Evolutionary conservation across 495 filamentous ascomycete species (phyloP).

Genomic region (Penicillium ucsense): DNA sequence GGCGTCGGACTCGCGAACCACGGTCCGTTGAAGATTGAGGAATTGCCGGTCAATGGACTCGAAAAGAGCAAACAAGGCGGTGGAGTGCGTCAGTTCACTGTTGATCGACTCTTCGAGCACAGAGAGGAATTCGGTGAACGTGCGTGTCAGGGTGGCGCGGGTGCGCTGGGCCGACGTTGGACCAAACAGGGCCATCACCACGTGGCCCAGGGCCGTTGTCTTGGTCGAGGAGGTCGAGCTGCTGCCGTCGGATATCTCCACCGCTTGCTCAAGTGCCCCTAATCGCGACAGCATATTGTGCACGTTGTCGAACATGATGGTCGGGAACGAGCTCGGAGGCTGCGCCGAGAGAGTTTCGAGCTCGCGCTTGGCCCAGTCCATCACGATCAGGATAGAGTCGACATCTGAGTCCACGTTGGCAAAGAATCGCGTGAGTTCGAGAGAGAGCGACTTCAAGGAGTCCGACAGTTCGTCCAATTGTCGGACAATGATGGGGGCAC

Average conservation of each 20-base stretch:
- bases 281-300: constrained; percentile 61
- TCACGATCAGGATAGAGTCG: constrained; percentile 80
- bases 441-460: constrained; percentile 66
- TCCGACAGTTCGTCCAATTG: constrained; percentile 78
- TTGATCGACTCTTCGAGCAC: constrained; percentile 83
- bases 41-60: constrained; percentile 83
- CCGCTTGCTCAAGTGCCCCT: constrained; percentile 52
- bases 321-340: constrained; percentile 47
- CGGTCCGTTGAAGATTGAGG: constrained; percentile 75
- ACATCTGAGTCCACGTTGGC: constrained; percentile 86
- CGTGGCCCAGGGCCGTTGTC: constrained; percentile 55
- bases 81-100: constrained; percentile 66
- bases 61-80: constrained; percentile 71
- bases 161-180: constrained; percentile 68
- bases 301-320: constrained; percentile 65
- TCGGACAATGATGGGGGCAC: constrained; percentile 70
- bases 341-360: constrained; percentile 46
- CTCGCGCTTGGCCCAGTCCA: constrained; percentile 90
- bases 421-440: constrained; percentile 81
- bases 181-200: constrained; percentile 67
- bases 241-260: constrained; percentile 32
- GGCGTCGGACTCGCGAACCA: constrained; percentile 67
- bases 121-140: constrained; percentile 79
- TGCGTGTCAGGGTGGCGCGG: constrained; percentile 67
- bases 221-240: constrained; percentile 21